phyloP scores from a whole-genome alignment of 2,329 filamentous ascomycete species.

The Cladosporium sp. region DNA sequence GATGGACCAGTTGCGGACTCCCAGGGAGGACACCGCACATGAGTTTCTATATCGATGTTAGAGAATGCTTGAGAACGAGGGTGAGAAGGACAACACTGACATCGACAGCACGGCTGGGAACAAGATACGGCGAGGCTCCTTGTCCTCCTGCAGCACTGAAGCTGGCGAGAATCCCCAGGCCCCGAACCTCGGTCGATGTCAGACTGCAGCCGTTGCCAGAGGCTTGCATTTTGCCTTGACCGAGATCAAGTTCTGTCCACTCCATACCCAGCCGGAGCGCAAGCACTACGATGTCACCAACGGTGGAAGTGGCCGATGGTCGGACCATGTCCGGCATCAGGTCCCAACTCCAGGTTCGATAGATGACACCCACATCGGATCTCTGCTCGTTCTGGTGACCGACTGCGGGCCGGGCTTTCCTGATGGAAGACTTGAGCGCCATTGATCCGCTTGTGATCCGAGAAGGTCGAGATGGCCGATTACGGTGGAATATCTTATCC shows the following conservation, averaged over 20 bases:
- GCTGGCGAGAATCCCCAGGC: conserved; percentile 16
- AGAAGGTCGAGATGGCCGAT: no score
- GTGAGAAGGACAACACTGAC: background rate
- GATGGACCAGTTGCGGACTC: background rate
- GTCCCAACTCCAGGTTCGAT: conserved; percentile 33
- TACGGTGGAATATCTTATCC: background rate
- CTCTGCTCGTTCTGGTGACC: background rate
- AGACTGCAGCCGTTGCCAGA: conserved; percentile 34
- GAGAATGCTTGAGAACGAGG: background rate
- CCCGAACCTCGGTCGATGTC: conserved; percentile 28
- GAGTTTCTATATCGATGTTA: background rate
- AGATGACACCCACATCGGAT: conserved; percentile 22
- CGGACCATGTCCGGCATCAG: conserved; percentile 33
- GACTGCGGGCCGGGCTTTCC: background rate
- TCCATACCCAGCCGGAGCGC: conserved; percentile 31
- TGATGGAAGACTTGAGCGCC: background rate
- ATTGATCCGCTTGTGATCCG: background rate
- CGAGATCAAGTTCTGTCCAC: conserved; percentile 26
- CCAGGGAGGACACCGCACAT: background rate
- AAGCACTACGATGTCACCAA: conserved; percentile 32
- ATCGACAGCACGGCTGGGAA: background rate
- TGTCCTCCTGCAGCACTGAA: background rate
- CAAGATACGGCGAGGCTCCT: background rate
- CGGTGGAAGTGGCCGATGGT: conserved; percentile 31
- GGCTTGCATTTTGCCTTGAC: conserved; percentile 26